These are phyloP conservation scores for Suillus decipiens DNA, from an alignment of 768 basidiomycete genomes.

Conservation along the genomic window DNA sequence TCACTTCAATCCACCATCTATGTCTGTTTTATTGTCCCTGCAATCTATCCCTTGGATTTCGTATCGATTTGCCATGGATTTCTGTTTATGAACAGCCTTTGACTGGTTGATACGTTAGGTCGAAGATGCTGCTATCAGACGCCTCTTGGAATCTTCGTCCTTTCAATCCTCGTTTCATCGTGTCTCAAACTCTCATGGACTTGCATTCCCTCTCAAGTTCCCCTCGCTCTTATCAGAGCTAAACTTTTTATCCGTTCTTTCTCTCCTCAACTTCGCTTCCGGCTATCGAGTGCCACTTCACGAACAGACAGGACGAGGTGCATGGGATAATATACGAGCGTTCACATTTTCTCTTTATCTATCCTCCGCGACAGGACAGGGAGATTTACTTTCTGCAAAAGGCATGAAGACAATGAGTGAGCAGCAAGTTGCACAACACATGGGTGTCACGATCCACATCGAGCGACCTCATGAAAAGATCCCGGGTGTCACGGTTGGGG, in stretches of 20 bases:
- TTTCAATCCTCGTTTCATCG: conserved; percentile 64
- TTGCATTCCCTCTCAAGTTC: conserved; percentile 79
- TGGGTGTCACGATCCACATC: conserved; percentile 67
- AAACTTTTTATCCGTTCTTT: conserved; percentile 77
- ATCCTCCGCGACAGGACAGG: conserved; percentile 54
- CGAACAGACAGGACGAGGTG: conserved; percentile 70
- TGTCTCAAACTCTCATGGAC: conserved; percentile 65
- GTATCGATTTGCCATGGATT: background rate
- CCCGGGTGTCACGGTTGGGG: conserved; percentile 70
- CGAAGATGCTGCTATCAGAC: conserved; percentile 52
- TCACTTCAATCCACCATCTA: background rate
- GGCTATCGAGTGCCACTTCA: conserved; percentile 79
- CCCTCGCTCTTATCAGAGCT: conserved; percentile 72
- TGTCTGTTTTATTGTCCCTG: background rate
- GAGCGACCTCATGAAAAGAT: conserved; percentile 73
- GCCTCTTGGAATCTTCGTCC: conserved; percentile 62
- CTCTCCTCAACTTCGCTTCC: conserved; percentile 81
- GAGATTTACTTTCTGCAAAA: conserved; percentile 62
- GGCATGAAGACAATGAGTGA: conserved; percentile 60
- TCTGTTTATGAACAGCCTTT: conserved; percentile 8
- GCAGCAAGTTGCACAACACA: conserved; percentile 68
- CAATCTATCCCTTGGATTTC: background rate
- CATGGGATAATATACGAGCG: conserved; percentile 81
- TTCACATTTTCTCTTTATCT: conserved; percentile 75
- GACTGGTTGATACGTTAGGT: conserved; percentile 46